Conservation (phyloP, 2,329 filamentous ascomycete species). For the Calcarisporium arbuscula region DNA sequence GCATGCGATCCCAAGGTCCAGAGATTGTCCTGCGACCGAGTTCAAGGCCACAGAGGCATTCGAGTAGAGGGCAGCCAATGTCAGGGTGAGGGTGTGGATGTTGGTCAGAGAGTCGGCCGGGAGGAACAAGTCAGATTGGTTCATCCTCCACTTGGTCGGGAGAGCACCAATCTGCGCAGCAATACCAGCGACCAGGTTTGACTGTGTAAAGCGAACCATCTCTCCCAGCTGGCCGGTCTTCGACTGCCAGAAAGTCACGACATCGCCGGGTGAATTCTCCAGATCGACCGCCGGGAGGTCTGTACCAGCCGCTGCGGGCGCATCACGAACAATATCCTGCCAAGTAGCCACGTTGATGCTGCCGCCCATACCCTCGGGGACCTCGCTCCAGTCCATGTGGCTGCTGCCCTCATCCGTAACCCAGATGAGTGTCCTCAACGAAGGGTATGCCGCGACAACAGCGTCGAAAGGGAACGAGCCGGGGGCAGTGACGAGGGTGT, state of each 20-base stretch:
- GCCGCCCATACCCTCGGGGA: slow-evolving; percentile 69
- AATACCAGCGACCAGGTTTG: slow-evolving; percentile 81
- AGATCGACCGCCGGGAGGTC: slow-evolving; percentile 60
- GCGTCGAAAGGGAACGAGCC: slow-evolving; percentile 78
- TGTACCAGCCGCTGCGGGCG: slow-evolving; percentile 47
- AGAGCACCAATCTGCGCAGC: slow-evolving; percentile 71
- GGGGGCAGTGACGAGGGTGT: slow-evolving; percentile 77
- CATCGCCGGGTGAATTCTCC: slow-evolving; percentile 44
- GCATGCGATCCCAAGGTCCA: slow-evolving; percentile 67
- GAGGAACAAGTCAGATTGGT: slow-evolving; percentile 72
- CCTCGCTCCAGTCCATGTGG: slow-evolving; percentile 93
- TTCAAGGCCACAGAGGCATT: slow-evolving; percentile 84
- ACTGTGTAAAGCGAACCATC: slow-evolving; percentile 75
- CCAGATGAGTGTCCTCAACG: slow-evolving; percentile 77
- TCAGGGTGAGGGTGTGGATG: slow-evolving; percentile 72
- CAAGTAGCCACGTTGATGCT: slow-evolving; percentile 81
- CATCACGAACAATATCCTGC: slow-evolving; percentile 79
- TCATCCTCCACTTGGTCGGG: slow-evolving; percentile 68
- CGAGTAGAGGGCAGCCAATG: slow-evolving; percentile 74
- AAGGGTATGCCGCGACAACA: slow-evolving; percentile 61
- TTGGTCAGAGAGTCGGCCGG: slow-evolving; percentile 75
- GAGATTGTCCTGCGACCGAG: slow-evolving; percentile 69
- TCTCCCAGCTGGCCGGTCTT: slow-evolving; percentile 50
- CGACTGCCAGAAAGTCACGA: slow-evolving; percentile 63
- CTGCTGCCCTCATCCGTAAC: slow-evolving; percentile 85